These are phyloP conservation scores for Diaporthe velutina DNA, from an alignment of 2,329 filamentous ascomycete genomes.

Conservation along the genomic window DNA sequence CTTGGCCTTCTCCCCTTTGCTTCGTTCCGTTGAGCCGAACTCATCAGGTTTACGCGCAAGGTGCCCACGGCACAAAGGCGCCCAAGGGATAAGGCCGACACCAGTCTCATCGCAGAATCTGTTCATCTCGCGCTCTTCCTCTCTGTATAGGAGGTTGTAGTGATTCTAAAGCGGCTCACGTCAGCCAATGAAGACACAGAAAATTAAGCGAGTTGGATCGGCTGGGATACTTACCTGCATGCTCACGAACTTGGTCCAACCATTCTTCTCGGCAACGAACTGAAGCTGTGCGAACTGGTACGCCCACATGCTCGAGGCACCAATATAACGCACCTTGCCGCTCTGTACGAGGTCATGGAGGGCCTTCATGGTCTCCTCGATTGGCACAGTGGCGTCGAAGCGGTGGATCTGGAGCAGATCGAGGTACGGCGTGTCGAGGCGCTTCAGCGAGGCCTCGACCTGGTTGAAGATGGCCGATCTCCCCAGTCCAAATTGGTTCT, in stretches of 20 bases:
- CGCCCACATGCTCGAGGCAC: constrained; percentile 64
- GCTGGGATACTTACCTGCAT: constrained; percentile 62
- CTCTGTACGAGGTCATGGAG: constrained; percentile 70
- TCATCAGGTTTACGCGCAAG: constrained; percentile 50
- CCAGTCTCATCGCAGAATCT: constrained; percentile 57
- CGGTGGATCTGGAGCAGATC: constrained; percentile 74
- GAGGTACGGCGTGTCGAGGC: constrained; percentile 51
- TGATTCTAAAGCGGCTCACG: constrained; percentile 44
- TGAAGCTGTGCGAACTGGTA: constrained; percentile 68
- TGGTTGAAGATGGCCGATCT: constrained; percentile 55
- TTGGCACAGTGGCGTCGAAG: constrained; percentile 64
- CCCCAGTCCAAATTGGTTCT: constrained; percentile 52
- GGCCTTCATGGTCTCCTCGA: constrained; percentile 74
- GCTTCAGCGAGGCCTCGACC: constrained; percentile 52
- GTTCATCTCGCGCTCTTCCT: constrained; percentile 67
- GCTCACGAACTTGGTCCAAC: constrained; percentile 71
- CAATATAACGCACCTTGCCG: constrained; percentile 70
- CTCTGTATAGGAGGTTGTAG: constrained; percentile 73
- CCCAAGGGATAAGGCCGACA: constrained; percentile 56
- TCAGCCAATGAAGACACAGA: neutral
- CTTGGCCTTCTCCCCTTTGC: constrained; percentile 50
- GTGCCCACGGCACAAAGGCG: constrained; percentile 54
- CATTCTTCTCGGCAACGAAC: constrained; percentile 66
- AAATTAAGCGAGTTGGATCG: too few species aligned
- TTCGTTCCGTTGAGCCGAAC: constrained; percentile 46